Base-by-base conservation (phyloP, 164 flowering plant genomes). In the Vitis rotundifolia region DNA sequence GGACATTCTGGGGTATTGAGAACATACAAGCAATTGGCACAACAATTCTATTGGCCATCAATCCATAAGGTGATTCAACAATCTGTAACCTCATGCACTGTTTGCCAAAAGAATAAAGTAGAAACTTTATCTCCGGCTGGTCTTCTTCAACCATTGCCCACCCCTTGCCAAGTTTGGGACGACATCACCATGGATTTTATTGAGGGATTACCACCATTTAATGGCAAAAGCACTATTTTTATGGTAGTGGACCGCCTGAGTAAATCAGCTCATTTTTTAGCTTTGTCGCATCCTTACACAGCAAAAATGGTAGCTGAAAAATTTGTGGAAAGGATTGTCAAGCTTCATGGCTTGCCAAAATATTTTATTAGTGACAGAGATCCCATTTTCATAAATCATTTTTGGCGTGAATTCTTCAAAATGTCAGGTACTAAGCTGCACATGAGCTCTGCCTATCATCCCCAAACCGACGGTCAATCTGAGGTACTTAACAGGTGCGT, bases 101-200 rank as follows among this genome's bases (percentile, higher is more conserved):
- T 26, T 9, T 59, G 47, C 29, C 62, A 59, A 59, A n/a, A 8
- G 19, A 16, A 3, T 10, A 64, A 64, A 2, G 1, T 0, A 0
- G 11, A 10, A 1, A 49, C 13, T 0, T 4, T 51, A 2, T 16
- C 56, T 2, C 67, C 67, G 1, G n/a, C 26, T 3, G 66, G 66
- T 2, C 22, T n/a, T 5, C 52, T 63, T 9, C 9, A 63, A n/a
- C 66, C 66, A 0, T 26, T 64, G 7, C 67, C 54, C 10, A 22
- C 49, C 15, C 67, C 55, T 0, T 13, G 15, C 6, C 67, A 49
- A 1, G 54, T 62, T 3, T 62, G 51, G 65, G 15, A 8, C 0
- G 65, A 37, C 12, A 44, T 62, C 3, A 1, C 51, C 19, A 64
- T 64, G 67, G 67, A 64, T 49, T 64, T 63, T 8, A 63, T 63